Evolutionary conservation across 225 moss, liverwort and hornwort genomes (phyloP).

Genomic region (Pseudoscleropodium purum): DNA sequence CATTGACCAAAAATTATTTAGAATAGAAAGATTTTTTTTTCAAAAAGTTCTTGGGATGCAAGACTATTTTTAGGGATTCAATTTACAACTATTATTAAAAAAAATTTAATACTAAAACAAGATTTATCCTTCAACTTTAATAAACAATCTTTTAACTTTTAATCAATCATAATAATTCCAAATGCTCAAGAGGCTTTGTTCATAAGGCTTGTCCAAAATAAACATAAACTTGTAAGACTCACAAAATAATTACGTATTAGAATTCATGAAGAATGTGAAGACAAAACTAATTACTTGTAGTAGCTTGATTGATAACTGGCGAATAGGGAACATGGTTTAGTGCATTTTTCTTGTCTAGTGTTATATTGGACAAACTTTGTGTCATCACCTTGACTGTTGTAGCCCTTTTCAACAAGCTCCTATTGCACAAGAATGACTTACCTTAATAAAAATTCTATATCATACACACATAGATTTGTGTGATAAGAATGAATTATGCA

Average conservation of each 20-base stretch:
- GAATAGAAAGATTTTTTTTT: neutral
- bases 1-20: neutral
- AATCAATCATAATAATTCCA: neutral
- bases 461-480: neutral
- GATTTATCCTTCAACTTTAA: neutral
- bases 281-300: neutral
- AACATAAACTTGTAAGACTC: accelerated
- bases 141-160: neutral
- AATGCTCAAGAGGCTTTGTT: neutral
- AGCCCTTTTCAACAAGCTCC: constrained; percentile 28
- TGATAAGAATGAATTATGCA: neutral
- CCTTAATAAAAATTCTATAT: neutral
- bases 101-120: neutral
- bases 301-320: neutral
- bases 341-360: neutral
- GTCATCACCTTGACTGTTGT: constrained; percentile 8
- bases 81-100: neutral
- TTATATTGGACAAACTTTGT: neutral
- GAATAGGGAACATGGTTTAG: constrained; percentile 20
- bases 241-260: neutral
- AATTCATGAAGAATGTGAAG: neutral
- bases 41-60: accelerated
- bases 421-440: neutral
- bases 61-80: neutral
- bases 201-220: neutral